phyloP scores from a whole-genome alignment of 495 filamentous ascomycete genomes.

The Penicillium atrosanguineum region DNA sequence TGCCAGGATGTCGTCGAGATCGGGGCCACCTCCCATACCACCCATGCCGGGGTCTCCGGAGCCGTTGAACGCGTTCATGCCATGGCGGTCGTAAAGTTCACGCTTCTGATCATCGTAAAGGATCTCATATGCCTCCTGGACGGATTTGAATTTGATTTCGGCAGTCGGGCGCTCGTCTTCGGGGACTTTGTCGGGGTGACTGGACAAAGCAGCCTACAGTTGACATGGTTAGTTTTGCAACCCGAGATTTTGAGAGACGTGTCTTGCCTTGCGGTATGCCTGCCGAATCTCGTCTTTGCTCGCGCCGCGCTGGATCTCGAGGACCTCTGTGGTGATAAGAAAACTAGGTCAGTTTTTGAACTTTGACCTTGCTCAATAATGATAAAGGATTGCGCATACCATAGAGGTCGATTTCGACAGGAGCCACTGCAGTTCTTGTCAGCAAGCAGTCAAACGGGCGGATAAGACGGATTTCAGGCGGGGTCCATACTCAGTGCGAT shows the following conservation, averaged over 20 bases:
- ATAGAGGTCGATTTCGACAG: constrained; percentile 44
- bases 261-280: constrained; percentile 86
- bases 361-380: background rate
- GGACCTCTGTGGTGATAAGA: constrained; percentile 55
- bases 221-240: constrained; percentile 10
- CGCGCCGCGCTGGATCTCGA: constrained; percentile 67
- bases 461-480: background rate
- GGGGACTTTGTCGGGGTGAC: constrained; percentile 94
- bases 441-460: constrained; percentile 7
- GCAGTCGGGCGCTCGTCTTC: constrained; percentile 79
- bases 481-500: constrained; percentile 2
- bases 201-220: constrained; percentile 74
- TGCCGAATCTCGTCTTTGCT: constrained; percentile 89
- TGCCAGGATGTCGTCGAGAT: constrained; percentile 84
- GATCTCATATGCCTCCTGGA: constrained; percentile 95
- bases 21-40: constrained; percentile 55
- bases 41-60: constrained; percentile 64
- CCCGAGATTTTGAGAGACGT: background rate
- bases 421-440: constrained; percentile 34
- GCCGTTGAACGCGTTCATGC: constrained; percentile 89
- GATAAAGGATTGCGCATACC: constrained; percentile 27
- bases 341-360: constrained; percentile 14
- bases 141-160: constrained; percentile 84
- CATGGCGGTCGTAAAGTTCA: constrained; percentile 85
- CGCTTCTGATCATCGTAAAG: constrained; percentile 94